Percentiles rank a stretch among this genome's conserved stretches.
Evolutionary conservation across 176 grass and related monocot genomes (phyloP).

Genomic region (Lolium multiflorum): DNA sequence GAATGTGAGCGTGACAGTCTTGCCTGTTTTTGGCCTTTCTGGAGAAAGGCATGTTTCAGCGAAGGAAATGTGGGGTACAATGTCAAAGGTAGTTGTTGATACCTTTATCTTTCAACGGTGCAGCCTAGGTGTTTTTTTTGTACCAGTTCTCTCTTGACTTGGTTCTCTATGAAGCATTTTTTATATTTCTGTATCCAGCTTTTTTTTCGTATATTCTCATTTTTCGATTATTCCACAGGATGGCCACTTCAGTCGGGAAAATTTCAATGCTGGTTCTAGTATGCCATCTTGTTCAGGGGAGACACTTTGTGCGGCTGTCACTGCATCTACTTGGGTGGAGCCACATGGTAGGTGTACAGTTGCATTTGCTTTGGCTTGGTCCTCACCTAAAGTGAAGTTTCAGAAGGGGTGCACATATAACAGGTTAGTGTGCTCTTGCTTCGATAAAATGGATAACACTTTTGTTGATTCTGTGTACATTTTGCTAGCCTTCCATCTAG

Average conservation of each 20-base stretch:
- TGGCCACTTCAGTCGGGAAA: constrained; percentile 71
- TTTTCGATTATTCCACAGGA: constrained; percentile 53
- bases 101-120: background rate
- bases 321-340: constrained; percentile 90
- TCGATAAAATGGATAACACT: constrained; percentile 6
- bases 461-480: too few species aligned
- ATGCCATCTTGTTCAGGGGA: constrained; percentile 75
- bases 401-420: constrained; percentile 94
- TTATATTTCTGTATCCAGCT: constrained; percentile 11
- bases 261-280: constrained; percentile 71
- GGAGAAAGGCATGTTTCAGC: constrained; percentile 71
- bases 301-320: constrained; percentile 86
- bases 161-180: background rate
- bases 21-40: constrained; percentile 89
- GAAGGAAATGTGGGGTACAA: constrained; percentile 87
- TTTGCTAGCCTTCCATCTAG: background rate
- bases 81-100: constrained; percentile 66
- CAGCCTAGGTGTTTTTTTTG: background rate
- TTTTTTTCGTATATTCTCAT: background rate
- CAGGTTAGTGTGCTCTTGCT: constrained; percentile 58
- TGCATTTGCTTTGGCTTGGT: constrained; percentile 83
- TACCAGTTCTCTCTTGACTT: background rate
- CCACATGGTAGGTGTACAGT: constrained; percentile 94
- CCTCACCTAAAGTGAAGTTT: constrained; percentile 98
- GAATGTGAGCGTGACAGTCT: constrained; percentile 95